These are phyloP conservation scores for Panaeolus papilionaceus DNA, from an alignment of 768 basidiomycete species.

Conservation along the genomic window DNA sequence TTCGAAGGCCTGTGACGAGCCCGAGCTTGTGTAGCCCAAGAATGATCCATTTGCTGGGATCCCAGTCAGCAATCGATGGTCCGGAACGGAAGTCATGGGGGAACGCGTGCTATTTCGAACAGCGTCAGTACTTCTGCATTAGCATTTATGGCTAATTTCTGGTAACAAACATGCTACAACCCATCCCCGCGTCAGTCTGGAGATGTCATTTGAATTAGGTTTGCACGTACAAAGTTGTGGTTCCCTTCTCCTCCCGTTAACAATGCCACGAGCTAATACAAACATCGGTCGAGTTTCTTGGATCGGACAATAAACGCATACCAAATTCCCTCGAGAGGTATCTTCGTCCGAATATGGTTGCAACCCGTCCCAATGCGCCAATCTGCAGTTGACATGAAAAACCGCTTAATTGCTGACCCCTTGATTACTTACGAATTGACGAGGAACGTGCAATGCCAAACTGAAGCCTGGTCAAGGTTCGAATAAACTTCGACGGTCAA, in stretches of 20 bases:
- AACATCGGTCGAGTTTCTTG: background rate
- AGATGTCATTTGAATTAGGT: background rate
- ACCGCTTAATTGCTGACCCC: background rate
- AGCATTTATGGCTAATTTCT: slow-evolving; percentile 4
- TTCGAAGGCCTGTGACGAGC: slow-evolving; percentile 52
- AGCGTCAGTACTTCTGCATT: slow-evolving; percentile 12
- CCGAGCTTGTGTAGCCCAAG: slow-evolving; percentile 54
- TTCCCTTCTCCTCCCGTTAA: slow-evolving; percentile 81
- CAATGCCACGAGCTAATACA: slow-evolving; percentile 62
- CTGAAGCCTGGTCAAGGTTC: slow-evolving; percentile 34
- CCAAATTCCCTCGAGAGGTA: slow-evolving; percentile 76
- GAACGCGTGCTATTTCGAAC: slow-evolving; percentile 64
- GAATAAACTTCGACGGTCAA: background rate
- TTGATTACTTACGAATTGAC: slow-evolving; percentile 64
- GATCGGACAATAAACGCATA: slow-evolving; percentile 36
- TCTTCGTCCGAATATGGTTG: slow-evolving; percentile 85
- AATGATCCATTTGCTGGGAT: slow-evolving; percentile 85
- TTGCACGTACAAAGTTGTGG: slow-evolving; percentile 68
- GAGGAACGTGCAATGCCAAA: slow-evolving; percentile 77
- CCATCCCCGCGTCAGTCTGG: background rate
- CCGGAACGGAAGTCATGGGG: slow-evolving; percentile 82
- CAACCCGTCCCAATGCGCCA: slow-evolving; percentile 84
- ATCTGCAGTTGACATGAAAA: slow-evolving; percentile 36
- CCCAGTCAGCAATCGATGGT: slow-evolving; percentile 67
- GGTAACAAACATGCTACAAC: slow-evolving; percentile 49